Conservation (phyloP, 768 basidiomycete species). For the Termitomyces sp. region DNA sequence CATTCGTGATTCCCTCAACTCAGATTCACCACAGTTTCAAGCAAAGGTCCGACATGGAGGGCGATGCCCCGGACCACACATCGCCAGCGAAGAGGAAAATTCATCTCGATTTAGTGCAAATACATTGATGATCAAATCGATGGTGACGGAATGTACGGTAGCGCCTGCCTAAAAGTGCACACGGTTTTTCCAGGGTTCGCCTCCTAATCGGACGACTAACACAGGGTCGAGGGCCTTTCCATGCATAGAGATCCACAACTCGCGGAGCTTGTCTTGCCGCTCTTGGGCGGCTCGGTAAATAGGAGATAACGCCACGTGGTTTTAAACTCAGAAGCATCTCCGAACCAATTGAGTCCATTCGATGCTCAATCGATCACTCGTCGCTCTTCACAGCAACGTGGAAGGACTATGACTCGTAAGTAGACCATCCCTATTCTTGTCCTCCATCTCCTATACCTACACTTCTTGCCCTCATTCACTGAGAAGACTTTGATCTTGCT, state of each 20-base stretch:
- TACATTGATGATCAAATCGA: conserved; percentile 4
- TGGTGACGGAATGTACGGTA: conserved; percentile 1
- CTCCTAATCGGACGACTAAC: conserved; percentile 6
- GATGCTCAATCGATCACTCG: not conserved
- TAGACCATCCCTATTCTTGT: conserved; percentile 11
- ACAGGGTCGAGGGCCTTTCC: conserved; percentile 4
- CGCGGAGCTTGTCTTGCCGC: conserved; percentile 9
- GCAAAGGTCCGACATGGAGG: not conserved
- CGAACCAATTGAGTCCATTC: conserved; percentile 16
- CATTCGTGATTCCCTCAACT: conserved; percentile 6
- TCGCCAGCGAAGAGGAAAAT: conserved; percentile 5
- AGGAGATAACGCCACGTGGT: conserved; percentile 4
- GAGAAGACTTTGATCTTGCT: conserved; percentile 7
- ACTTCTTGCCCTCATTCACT: conserved; percentile 19
- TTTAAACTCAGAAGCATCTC: conserved; percentile 20
- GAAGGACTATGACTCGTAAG: conserved; percentile 52
- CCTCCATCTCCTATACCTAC: conserved; percentile 4
- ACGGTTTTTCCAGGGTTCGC: conserved; percentile 3
- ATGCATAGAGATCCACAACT: not conserved
- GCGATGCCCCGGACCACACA: too few relatives aligned
- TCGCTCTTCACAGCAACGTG: conserved; percentile 7
- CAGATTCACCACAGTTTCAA: not conserved
- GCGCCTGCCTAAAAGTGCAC: not conserved
- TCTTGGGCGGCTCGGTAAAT: conserved; percentile 12
- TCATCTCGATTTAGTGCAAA: conserved; percentile 17